Conservation (phyloP, 768 basidiomycete species). For the Sarcodon aspratus region DNA sequence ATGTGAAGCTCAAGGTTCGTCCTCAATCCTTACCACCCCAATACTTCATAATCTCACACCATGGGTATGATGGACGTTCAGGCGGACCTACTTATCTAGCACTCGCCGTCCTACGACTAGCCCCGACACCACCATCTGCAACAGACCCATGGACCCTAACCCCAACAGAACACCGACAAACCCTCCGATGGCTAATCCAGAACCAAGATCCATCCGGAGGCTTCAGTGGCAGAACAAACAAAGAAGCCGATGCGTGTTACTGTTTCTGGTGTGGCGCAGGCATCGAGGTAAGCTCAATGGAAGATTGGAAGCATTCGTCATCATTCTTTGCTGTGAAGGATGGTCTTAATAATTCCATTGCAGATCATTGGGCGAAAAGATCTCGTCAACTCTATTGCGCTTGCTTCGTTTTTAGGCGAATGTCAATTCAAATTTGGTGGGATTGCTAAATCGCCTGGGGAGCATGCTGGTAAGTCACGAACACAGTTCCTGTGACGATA, state of each 20-base stretch:
- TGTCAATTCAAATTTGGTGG: slow-evolving; percentile 91
- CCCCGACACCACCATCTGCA: slow-evolving; percentile 11
- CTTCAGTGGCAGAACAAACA: slow-evolving; percentile 81
- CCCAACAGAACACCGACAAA: slow-evolving; percentile 32
- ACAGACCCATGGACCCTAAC: slow-evolving; percentile 9
- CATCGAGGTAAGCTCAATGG: slow-evolving; percentile 40
- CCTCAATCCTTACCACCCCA: not conserved
- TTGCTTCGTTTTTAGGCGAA: slow-evolving; percentile 50
- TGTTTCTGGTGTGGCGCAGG: slow-evolving; percentile 92
- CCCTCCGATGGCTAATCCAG: slow-evolving; percentile 67
- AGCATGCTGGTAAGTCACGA: slow-evolving; percentile 52
- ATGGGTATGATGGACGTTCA: slow-evolving; percentile 15
- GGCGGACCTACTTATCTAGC: slow-evolving; percentile 95
- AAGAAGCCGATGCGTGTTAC: slow-evolving; percentile 88
- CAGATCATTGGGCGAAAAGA: slow-evolving; percentile 60
- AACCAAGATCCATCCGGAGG: slow-evolving; percentile 71
- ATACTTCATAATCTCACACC: too few relatives aligned
- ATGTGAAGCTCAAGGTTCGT: slow-evolving; percentile 76
- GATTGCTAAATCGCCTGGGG: slow-evolving; percentile 73
- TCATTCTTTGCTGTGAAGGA: not conserved
- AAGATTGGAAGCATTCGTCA: not conserved
- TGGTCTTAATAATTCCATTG: not conserved
- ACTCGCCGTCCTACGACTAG: slow-evolving; percentile 60
- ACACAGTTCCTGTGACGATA: not conserved
- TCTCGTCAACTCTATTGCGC: slow-evolving; percentile 42